phyloP scores from a whole-genome alignment of 2,329 filamentous ascomycete genomes.

The Fusarium sp. region DNA sequence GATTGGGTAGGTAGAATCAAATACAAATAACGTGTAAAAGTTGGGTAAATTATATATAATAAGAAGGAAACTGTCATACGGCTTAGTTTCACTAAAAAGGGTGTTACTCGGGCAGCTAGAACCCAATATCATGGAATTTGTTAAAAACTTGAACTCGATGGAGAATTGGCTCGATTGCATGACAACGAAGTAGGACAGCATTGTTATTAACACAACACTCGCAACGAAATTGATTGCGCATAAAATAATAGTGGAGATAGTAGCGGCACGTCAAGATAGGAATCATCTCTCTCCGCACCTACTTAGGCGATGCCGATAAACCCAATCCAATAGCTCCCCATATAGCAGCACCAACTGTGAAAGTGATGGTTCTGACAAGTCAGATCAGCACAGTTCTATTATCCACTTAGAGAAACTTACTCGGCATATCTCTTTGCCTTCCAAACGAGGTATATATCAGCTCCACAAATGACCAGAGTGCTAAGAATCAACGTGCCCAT shows the following conservation, averaged over 20 bases:
- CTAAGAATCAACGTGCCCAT: slow-evolving; percentile 38
- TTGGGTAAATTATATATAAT: not conserved
- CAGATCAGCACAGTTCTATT: not conserved
- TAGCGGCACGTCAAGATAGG: not conserved
- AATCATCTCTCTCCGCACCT: not conserved
- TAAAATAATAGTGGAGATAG: not conserved
- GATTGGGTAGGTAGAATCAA: not conserved
- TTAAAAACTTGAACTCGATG: rapidly evolving
- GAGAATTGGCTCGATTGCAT: rapidly evolving
- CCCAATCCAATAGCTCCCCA: not conserved
- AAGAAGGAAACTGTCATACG: not conserved
- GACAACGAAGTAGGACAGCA: rapidly evolving
- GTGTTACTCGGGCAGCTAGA: not conserved
- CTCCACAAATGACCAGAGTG: slow-evolving; percentile 26
- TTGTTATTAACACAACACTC: not conserved
- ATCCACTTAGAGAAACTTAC: not conserved
- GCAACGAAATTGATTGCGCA: not conserved
- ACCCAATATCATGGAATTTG: not conserved
- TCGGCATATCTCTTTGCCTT: slow-evolving; percentile 12
- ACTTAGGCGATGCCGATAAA: not conserved
- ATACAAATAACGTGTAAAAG: not conserved
- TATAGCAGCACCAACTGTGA: not conserved
- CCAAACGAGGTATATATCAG: slow-evolving; percentile 34
- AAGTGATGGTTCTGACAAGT: not conserved
- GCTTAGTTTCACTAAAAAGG: not conserved